Conservation (phyloP, 2,329 filamentous ascomycete species). For the Fonsecaea nubica region DNA sequence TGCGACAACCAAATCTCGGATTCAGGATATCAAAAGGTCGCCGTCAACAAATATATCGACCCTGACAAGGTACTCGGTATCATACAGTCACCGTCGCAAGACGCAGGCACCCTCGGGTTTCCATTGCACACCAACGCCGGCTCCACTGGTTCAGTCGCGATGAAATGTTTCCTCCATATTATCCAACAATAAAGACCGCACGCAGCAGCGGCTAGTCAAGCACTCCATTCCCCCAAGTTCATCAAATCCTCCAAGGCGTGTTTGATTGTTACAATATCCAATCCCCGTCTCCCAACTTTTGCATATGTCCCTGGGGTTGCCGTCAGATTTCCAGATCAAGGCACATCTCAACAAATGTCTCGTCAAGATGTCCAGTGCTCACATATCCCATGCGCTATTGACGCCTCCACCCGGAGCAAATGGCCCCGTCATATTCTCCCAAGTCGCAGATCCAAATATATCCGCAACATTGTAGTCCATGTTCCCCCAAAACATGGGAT, state of each 20-base stretch:
- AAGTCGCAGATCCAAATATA: constrained; percentile 39
- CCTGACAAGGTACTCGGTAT: background rate
- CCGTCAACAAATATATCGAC: background rate
- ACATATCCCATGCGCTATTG: constrained; percentile 35
- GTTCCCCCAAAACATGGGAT: constrained; percentile 40
- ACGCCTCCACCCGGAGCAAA: constrained; percentile 32
- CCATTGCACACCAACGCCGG: background rate
- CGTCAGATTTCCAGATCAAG: background rate
- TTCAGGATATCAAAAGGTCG: background rate
- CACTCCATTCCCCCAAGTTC: background rate
- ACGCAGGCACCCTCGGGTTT: background rate
- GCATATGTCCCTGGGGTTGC: constrained; percentile 1
- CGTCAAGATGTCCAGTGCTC: background rate
- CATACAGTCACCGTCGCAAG: background rate
- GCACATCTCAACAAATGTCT: background rate
- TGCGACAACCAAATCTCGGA: background rate
- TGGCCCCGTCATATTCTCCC: constrained; percentile 41
- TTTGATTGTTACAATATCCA: background rate
- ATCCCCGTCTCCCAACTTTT: background rate
- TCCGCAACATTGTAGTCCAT: constrained; percentile 40
- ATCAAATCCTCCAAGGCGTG: background rate
- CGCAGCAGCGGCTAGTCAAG: background rate
- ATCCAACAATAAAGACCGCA: background rate
- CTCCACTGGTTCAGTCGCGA: background rate
- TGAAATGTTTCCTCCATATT: background rate